Base-by-base conservation (phyloP, 1,139 yeast genomes). In the Blastobotrys capitulatus region DNA sequence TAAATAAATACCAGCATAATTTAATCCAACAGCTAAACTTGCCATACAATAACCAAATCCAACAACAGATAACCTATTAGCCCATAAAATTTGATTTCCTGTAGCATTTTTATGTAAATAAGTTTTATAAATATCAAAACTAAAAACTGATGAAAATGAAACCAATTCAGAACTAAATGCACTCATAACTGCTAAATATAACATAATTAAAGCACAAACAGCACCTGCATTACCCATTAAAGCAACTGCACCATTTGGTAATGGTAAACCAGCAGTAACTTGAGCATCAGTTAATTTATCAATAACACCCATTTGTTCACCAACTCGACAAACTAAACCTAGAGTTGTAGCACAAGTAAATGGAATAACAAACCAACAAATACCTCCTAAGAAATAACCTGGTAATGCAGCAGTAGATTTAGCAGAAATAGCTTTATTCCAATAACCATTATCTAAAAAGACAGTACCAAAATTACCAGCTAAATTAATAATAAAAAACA, bases 291-390 rank as follows among this genome's bases (percentile, higher is more conserved):
- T 69, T 73, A 89, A 74, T 12, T 19, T 38, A 12, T 31, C 22
- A 27, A 38, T 42, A 32, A 27, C 25, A 12, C 50, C 50, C 3
- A 12, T 16, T 6, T 29, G 36, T 6, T 39, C 50, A 12, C 34
- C 35, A 20, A 59, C 56, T 49, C 78, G 67, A 37, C 95, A 95
- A 63, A 80, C 86, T 3, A 87, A 82, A 12, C 96, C 96, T 83
- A 87, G 74, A 12, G 95, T 84, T 8, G 94, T 83, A 16, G 95
- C 85, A 42, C 82, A 76, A 49, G 86, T 76, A 72, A 83, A 83
- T 36, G 96, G 96, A 56, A 88, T 82, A 9, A 95, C 92, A 64
- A 86, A 84, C 96, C 96, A 89, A 0, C 92, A 83, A 48, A 88
- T 66, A n/a, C 96, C 96, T 51, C 96, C 96, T 57, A 86, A 69